Conservation (phyloP, 495 filamentous ascomycete genomes). For the Penicillium taxi region DNA sequence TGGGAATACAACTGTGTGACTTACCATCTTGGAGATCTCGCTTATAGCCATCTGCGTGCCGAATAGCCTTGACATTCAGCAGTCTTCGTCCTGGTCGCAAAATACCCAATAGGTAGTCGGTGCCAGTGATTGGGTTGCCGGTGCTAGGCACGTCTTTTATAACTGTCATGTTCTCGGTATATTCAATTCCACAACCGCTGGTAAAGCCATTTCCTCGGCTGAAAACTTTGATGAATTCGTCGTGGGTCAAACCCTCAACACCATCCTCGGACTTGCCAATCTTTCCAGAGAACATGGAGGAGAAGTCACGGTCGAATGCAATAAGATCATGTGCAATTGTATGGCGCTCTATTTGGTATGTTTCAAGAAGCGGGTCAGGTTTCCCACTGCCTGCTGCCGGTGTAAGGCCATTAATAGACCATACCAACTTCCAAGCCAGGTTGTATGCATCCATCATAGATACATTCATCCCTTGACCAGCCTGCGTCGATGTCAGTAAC, state of each 20-base stretch:
- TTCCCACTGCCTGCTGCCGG: constrained; percentile 24
- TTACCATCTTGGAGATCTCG: constrained; percentile 44
- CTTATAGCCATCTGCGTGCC: constrained; percentile 40
- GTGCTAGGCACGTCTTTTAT: constrained; percentile 14
- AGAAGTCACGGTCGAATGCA: constrained; percentile 58
- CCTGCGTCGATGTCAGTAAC: constrained; percentile 32
- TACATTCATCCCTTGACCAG: constrained; percentile 86
- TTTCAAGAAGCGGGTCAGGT: constrained; percentile 50
- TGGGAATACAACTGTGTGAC: not conserved
- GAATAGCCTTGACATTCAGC: constrained; percentile 28
- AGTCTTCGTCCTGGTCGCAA: constrained; percentile 26
- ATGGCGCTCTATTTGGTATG: constrained; percentile 63
- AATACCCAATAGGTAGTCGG: constrained; percentile 39
- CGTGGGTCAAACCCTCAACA: constrained; percentile 35
- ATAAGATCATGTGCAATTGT: constrained; percentile 66
- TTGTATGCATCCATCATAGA: constrained; percentile 79
- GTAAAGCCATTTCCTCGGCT: constrained; percentile 40
- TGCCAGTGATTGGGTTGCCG: constrained; percentile 27
- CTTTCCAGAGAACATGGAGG: constrained; percentile 42
- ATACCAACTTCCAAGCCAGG: constrained; percentile 76
- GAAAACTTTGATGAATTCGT: constrained; percentile 45
- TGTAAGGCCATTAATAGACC: constrained; percentile 57
- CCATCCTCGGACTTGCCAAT: constrained; percentile 31
- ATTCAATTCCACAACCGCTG: constrained; percentile 41
- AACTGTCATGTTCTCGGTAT: constrained; percentile 34